Conservation (phyloP, 192 early-diverging fungal genomes). For the Backusella australiensis region DNA sequence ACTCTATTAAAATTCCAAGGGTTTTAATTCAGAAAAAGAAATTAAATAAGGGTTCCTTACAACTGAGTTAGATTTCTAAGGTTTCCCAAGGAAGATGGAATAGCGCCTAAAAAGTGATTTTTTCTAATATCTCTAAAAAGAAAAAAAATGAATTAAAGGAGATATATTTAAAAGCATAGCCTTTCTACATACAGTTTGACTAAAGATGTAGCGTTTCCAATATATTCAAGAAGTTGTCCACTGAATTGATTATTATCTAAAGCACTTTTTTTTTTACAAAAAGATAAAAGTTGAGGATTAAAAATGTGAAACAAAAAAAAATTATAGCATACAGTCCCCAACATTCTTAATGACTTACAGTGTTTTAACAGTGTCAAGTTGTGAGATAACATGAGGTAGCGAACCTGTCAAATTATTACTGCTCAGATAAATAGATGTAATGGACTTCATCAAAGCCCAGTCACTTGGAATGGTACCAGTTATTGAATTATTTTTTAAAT, state of each 20-base stretch:
- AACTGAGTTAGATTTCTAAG: slow-evolving; percentile 9
- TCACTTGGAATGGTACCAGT: slow-evolving; percentile 29
- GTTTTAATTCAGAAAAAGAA: not conserved
- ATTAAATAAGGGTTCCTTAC: slow-evolving; percentile 6
- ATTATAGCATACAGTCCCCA: not conserved
- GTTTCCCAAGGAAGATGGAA: slow-evolving; percentile 16
- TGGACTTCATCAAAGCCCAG: slow-evolving; percentile 7
- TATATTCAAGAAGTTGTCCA: slow-evolving; percentile 11
- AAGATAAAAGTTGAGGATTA: not conserved
- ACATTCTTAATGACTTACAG: slow-evolving; percentile 8
- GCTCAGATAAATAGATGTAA: slow-evolving; percentile 7
- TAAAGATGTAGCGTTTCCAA: slow-evolving; percentile 20
- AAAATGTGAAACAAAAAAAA: not conserved
- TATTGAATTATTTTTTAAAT: slow-evolving; percentile 33
- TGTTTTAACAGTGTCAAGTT: not conserved
- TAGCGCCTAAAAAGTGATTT: slow-evolving; percentile 12
- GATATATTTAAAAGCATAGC: not conserved
- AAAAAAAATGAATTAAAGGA: not conserved
- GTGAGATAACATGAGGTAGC: slow-evolving; percentile 2
- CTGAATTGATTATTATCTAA: slow-evolving; percentile 29
- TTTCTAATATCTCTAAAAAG: not conserved
- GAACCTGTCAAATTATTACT: slow-evolving; percentile 21
- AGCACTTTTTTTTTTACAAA: not conserved
- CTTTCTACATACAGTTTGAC: slow-evolving; percentile 19
- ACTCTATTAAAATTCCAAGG: not conserved